Evolutionary conservation across 2,329 filamentous ascomycete genomes (phyloP).

Genomic region (Ilyonectria sp.): DNA sequence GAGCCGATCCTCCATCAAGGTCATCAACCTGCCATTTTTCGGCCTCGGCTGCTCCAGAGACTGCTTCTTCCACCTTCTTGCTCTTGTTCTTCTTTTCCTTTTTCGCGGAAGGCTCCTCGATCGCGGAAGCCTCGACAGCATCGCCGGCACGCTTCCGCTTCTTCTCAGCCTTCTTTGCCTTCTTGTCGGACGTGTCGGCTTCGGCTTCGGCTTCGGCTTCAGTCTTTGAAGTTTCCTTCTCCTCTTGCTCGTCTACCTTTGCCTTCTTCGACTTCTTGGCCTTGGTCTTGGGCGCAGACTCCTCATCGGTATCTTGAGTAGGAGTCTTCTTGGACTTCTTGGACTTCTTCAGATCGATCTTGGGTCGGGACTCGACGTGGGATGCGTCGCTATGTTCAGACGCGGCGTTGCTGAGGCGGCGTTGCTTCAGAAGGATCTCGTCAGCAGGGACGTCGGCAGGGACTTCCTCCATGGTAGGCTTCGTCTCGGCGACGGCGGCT

Average conservation of each 20-base stretch:
- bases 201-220: slow-evolving; percentile 34
- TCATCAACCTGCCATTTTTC: slow-evolving; percentile 69
- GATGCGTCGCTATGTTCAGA: slow-evolving; percentile 44
- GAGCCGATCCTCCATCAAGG: slow-evolving; percentile 65
- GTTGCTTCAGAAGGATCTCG: slow-evolving; percentile 52
- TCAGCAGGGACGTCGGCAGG: slow-evolving; percentile 46
- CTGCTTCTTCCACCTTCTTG: slow-evolving; percentile 37
- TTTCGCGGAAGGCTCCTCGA: slow-evolving; percentile 40
- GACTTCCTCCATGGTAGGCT: slow-evolving; percentile 41
- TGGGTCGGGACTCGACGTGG: slow-evolving; percentile 28
- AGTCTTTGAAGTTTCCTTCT: slow-evolving; percentile 14
- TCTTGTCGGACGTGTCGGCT: slow-evolving; percentile 31
- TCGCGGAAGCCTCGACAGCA: slow-evolving; percentile 32
- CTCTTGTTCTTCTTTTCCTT: slow-evolving; percentile 46
- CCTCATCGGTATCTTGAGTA: slow-evolving; percentile 22
- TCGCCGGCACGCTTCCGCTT: slow-evolving; percentile 53
- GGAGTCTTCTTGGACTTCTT: slow-evolving; percentile 35
- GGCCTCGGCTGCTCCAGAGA: slow-evolving; percentile 35
- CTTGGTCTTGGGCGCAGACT: slow-evolving; percentile 44
- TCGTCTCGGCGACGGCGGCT: slow-evolving; percentile 39
- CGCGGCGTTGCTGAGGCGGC: slow-evolving; percentile 50
- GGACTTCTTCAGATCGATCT: slow-evolving; percentile 40
- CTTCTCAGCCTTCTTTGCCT: slow-evolving; percentile 53
- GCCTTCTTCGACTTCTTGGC: slow-evolving; percentile 27
- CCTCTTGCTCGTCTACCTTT: slow-evolving; percentile 40